Evolutionary conservation across 345 rosid species (phyloP), one percentile per base, ranked within the genome.

Genomic region (Arabis alpina): DNA sequence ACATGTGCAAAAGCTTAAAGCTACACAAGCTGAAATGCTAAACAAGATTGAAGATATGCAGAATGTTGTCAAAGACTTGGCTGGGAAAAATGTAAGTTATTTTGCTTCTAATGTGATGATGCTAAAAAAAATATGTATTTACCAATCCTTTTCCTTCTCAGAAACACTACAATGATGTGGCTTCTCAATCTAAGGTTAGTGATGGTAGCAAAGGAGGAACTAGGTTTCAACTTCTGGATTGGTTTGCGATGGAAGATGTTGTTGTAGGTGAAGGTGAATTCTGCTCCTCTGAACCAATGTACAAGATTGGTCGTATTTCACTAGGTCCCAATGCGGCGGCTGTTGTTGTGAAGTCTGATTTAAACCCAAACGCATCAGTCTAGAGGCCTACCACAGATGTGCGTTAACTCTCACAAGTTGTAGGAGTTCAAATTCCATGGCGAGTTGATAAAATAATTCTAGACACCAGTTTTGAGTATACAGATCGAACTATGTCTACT

Each of bases 221-320:
- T 30, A 30, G 34, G 34, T 30, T 6, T 4, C 34, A 30, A 5
- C 34, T 30, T 30, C 34, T 30, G 34, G 34, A 30, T 30, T 30
- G 34, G 34, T 30, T 30, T 30, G 34, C 5, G 34, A 30, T 4
- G 34, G 34, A 30, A 30, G 6, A 30, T 30, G 34, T 30, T 30
- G 5, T 30, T 30, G 34, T 30, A 4, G 6, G 34, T 30, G 34
- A 30, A 30, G 34, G 34, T 1, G 34, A 3, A 30, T 30, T 30
- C 1, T 30, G 34, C 5, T 30, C 30, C 5, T 5, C 34, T 30
- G 34, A 30, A 30, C 34, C 34, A 30, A 30, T 30, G 34, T 56
- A 56, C 15, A 57, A 19, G 32, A 57, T 37, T 57, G 45, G 62
- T 39, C 10, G 47, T 24, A 57, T 57, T 57, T 15, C 47, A 2